phyloP scores from a whole-genome alignment of 805 yeast genomes.

The Lachancea nothofagi region DNA sequence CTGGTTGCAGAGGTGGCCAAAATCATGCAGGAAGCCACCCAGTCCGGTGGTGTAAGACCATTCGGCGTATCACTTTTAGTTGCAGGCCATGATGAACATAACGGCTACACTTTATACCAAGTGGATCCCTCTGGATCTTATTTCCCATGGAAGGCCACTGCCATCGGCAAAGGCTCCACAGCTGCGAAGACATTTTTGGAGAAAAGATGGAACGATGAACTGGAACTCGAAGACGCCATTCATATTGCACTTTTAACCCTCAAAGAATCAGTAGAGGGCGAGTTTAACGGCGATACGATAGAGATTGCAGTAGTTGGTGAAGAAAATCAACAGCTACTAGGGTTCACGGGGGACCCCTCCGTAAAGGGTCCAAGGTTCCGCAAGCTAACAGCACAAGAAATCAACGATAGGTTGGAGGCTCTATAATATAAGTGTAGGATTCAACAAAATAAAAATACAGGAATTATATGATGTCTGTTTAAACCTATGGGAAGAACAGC shows the following conservation, averaged over 20 bases:
- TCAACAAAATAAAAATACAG: background rate
- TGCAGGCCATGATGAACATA: conserved; percentile 85
- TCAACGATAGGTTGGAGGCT: conserved; percentile 91
- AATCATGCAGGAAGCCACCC: conserved; percentile 98
- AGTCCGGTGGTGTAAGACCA: conserved; percentile 98
- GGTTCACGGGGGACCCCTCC: conserved; percentile 73
- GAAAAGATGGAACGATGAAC: conserved; percentile 96
- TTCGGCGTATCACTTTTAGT: conserved; percentile 91
- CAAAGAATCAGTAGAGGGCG: conserved; percentile 97
- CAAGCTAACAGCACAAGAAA: conserved; percentile 81
- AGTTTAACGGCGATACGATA: conserved; percentile 92
- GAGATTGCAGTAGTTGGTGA: conserved; percentile 86
- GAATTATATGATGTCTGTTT: background rate
- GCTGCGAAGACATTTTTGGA: conserved; percentile 97
- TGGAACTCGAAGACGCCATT: conserved; percentile 96
- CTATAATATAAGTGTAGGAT: conserved; percentile 40
- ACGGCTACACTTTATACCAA: conserved; percentile 78
- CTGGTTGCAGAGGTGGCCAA: conserved; percentile 92
- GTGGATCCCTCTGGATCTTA: conserved; percentile 97
- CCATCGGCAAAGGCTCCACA: conserved; percentile 91
- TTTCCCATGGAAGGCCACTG: conserved; percentile 99
- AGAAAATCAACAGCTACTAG: conserved; percentile 74
- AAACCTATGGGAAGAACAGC: background rate
- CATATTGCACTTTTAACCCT: conserved; percentile 91
- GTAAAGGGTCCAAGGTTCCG: conserved; percentile 87